Evolutionary conservation across 2,329 filamentous ascomycete species (phyloP).

Genomic region (Apiospora rasikravindrae): DNA sequence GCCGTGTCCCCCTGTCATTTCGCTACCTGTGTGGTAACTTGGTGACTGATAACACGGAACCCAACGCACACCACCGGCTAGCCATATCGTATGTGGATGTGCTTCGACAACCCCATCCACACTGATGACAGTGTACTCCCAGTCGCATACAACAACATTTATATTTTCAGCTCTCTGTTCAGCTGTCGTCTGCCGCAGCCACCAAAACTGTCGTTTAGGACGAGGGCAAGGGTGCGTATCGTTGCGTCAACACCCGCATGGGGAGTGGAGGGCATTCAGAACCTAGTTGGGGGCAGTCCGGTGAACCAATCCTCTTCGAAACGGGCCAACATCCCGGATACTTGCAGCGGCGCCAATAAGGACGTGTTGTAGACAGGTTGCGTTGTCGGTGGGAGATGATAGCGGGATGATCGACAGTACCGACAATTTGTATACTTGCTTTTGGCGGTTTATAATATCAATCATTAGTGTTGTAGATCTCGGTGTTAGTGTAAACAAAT

Average conservation of each 20-base stretch:
- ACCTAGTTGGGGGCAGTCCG: background rate
- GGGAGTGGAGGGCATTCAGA: background rate
- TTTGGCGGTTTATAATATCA: background rate
- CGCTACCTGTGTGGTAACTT: background rate
- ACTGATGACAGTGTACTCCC: background rate
- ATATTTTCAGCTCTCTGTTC: slow-evolving; percentile 9
- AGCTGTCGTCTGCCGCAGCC: background rate
- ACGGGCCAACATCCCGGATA: background rate
- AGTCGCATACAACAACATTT: background rate
- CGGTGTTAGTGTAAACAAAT: background rate
- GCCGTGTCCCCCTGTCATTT: background rate
- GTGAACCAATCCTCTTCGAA: background rate
- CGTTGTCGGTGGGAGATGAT: background rate
- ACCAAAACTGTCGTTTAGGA: background rate
- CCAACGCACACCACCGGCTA: background rate
- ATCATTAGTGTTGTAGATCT: slow-evolving; percentile 2
- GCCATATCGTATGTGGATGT: background rate
- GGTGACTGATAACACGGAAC: background rate
- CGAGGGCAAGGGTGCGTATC: background rate
- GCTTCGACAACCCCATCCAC: no score
- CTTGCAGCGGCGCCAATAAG: no score
- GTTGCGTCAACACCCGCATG: background rate
- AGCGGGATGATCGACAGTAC: background rate
- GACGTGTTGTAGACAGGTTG: background rate
- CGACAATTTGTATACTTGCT: background rate